Conservation (phyloP, 2,329 filamentous ascomycete genomes). For the Pochonia chlamydosporia region DNA sequence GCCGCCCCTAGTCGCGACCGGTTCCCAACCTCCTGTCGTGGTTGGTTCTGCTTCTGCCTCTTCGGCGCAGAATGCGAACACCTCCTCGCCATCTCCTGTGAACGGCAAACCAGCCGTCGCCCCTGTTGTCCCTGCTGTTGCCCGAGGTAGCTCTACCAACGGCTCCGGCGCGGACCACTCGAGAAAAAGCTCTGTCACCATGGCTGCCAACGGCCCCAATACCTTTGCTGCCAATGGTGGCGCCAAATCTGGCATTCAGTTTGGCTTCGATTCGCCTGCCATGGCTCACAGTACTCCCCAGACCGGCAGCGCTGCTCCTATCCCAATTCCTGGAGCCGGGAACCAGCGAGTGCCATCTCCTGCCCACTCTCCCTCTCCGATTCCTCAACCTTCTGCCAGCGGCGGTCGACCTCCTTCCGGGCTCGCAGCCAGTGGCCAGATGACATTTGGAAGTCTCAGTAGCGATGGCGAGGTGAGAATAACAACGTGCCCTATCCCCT, state of each 20-base stretch:
- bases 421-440: slow-evolving; percentile 59
- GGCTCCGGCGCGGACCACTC: slow-evolving; percentile 66
- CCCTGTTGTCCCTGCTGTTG: slow-evolving; percentile 63
- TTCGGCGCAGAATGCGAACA: slow-evolving; percentile 52
- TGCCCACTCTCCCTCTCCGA: slow-evolving; percentile 83
- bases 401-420: slow-evolving; percentile 81
- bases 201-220: slow-evolving; percentile 74
- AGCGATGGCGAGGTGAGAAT: slow-evolving; percentile 73
- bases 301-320: slow-evolving; percentile 47
- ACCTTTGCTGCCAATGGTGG: slow-evolving; percentile 72
- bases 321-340: slow-evolving; percentile 53
- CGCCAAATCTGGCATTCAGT: slow-evolving; percentile 65
- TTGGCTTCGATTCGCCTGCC: slow-evolving; percentile 71
- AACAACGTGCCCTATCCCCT: too few relatives aligned
- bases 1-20: slow-evolving; percentile 55
- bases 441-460: slow-evolving; percentile 78
- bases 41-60: slow-evolving; percentile 47
- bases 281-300: slow-evolving; percentile 63
- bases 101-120: slow-evolving; percentile 75
- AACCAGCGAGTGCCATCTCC: slow-evolving; percentile 73
- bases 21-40: slow-evolving; percentile 48
- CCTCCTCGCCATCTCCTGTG: slow-evolving; percentile 68
- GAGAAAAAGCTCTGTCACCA: slow-evolving; percentile 86
- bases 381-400: slow-evolving; percentile 77
- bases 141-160: slow-evolving; percentile 62